Percentiles rank a stretch among this genome's conserved stretches.
These are phyloP conservation scores for Stylonectria norvegica DNA, from an alignment of 2,329 filamentous ascomycete species.

Conservation along the genomic window DNA sequence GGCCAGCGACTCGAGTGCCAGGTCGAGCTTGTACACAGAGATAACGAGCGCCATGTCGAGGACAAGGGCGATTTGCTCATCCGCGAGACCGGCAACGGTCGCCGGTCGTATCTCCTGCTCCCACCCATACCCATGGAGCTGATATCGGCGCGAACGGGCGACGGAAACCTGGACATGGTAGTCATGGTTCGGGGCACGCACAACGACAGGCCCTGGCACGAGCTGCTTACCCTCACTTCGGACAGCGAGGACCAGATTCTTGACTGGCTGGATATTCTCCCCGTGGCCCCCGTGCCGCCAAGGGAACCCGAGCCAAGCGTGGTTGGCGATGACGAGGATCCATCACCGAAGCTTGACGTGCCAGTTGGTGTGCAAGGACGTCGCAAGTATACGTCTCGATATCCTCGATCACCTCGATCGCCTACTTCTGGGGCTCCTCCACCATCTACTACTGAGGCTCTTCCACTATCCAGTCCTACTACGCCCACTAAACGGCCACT, in stretches of 20 bases:
- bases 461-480: conserved; percentile 28
- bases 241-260: conserved; percentile 72
- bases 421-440: conserved; percentile 14
- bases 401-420: conserved; percentile 14
- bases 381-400: conserved; percentile 22
- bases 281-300: conserved; percentile 49
- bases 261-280: conserved; percentile 85
- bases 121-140: conserved; percentile 73
- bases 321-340: conserved; percentile 28
- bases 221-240: conserved; percentile 73
- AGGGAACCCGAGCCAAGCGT: conserved; percentile 34
- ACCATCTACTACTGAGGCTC: conserved; percentile 13
- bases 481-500: conserved; percentile 31
- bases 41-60: conserved; percentile 65
- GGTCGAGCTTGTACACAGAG: conserved; percentile 81
- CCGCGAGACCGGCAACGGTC: conserved; percentile 76
- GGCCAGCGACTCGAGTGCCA: conserved; percentile 87
- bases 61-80: conserved; percentile 83
- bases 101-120: conserved; percentile 79
- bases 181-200: conserved; percentile 78
- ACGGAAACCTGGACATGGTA: conserved; percentile 67
- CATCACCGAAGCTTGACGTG: conserved; percentile 26
- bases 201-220: conserved; percentile 71
- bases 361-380: conserved; percentile 31
- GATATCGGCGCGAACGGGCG: conserved; percentile 77